phyloP scores from a whole-genome alignment of 345 rosid genomes.

The Cardamine occulta region DNA sequence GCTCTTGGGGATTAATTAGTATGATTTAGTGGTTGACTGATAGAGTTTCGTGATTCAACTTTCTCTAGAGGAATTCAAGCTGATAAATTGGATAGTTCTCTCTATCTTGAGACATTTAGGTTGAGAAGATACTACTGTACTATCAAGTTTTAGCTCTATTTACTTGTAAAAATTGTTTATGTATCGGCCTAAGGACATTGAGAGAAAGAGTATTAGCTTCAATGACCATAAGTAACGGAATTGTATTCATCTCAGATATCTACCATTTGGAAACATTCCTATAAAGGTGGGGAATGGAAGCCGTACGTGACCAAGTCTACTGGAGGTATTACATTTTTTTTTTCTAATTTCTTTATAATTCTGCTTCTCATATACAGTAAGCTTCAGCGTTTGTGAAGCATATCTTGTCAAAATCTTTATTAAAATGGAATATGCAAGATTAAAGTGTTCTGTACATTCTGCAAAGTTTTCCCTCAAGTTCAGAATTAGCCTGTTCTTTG shows the following conservation, averaged over 20 bases:
- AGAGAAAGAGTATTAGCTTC: conserved; percentile 24
- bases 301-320: conserved; percentile 71
- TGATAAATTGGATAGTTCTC: conserved; percentile 14
- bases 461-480: conserved; percentile 3
- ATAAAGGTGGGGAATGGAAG: conserved; percentile 79
- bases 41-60: conserved; percentile 5
- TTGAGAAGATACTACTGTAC: conserved; percentile 10
- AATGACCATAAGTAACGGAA: not conserved
- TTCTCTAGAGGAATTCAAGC: conserved; percentile 11
- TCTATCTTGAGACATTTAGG: conserved; percentile 8
- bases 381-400: conserved; percentile 4
- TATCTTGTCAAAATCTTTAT: conserved; percentile 4
- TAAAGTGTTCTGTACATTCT: not conserved
- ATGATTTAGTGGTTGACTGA: not conserved
- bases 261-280: conserved; percentile 86
- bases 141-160: conserved; percentile 21
- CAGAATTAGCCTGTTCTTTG: conserved; percentile 6
- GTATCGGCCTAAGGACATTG: not conserved
- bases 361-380: conserved; percentile 7
- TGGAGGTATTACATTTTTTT: conserved; percentile 58
- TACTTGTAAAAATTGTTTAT: conserved; percentile 3
- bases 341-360: not conserved
- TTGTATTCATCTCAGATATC: conserved; percentile 52
- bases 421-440: not conserved
- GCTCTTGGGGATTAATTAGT: conserved; percentile 1